A percentile compares a stretch with the other conserved stretches of the same genome.
phyloP scores from a whole-genome alignment of 1,139 yeast genomes.

The Saccharomyces hybrid region DNA sequence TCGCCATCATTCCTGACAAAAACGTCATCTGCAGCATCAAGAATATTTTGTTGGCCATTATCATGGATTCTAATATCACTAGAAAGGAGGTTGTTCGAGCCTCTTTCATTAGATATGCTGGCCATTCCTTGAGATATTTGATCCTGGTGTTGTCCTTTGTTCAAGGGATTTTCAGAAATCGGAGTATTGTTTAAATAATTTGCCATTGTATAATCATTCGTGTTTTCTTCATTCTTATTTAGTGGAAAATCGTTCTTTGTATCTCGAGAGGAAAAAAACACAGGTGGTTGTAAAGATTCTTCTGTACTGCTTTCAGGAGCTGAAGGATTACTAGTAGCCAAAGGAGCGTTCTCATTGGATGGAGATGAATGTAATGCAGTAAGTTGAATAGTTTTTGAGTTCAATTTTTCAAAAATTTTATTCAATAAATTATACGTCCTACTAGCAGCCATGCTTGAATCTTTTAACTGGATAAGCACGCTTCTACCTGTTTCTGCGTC shows the following conservation, averaged over 20 bases:
- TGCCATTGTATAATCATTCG: background rate
- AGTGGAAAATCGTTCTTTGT: background rate
- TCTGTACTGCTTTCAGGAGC: background rate
- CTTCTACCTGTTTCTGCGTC: slow-evolving; percentile 80
- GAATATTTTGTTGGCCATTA: background rate
- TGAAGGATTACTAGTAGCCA: background rate
- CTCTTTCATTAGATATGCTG: background rate
- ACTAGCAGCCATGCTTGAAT: slow-evolving; percentile 68
- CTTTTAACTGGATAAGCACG: slow-evolving; percentile 63
- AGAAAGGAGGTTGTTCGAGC: background rate
- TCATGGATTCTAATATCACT: background rate
- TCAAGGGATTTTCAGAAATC: background rate
- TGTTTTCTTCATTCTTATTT: background rate
- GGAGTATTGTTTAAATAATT: background rate
- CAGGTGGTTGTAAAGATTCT: background rate
- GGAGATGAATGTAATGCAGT: slow-evolving; percentile 6
- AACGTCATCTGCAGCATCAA: background rate
- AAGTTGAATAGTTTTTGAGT: slow-evolving; percentile 30
- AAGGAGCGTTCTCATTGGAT: background rate
- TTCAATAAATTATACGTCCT: slow-evolving; percentile 74
- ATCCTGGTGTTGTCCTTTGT: background rate
- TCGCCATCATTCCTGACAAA: background rate
- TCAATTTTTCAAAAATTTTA: slow-evolving; percentile 73
- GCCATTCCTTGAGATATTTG: background rate
- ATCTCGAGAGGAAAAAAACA: background rate